phyloP scores from a whole-genome alignment of 495 filamentous ascomycete genomes.

The Penicillium soppii region DNA sequence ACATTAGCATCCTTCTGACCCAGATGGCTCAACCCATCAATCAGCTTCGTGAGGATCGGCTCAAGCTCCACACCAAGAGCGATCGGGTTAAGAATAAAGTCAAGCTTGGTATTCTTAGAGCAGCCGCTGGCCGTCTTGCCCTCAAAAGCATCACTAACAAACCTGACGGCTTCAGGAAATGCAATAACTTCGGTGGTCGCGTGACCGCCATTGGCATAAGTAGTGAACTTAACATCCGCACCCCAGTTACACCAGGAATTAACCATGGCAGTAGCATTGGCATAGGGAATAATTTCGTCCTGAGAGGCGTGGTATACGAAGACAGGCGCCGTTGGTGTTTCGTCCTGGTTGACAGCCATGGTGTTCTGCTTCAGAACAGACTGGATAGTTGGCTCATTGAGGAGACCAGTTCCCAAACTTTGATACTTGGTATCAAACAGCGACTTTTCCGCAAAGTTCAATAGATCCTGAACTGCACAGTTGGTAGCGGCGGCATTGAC shows the following conservation, averaged over 20 bases:
- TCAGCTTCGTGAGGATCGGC: conserved; percentile 23
- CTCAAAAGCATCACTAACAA: conserved; percentile 28
- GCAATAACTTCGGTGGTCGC: conserved; percentile 28
- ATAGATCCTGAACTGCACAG: conserved; percentile 22
- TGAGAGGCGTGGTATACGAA: conserved; percentile 34
- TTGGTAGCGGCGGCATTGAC: conserved; percentile 13
- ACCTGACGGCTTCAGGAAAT: conserved; percentile 22
- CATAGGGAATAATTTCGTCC: conserved; percentile 35
- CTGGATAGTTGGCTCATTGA: conserved; percentile 23
- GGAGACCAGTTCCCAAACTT: conserved; percentile 21
- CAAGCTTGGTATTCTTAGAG: conserved; percentile 19
- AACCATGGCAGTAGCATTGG: conserved; percentile 20
- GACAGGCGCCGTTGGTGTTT: conserved; percentile 32
- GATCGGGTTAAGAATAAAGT: conserved; percentile 23
- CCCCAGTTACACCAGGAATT: conserved; percentile 29
- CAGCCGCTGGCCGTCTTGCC: conserved; percentile 24
- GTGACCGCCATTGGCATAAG: conserved; percentile 30
- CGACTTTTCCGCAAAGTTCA: conserved; percentile 22
- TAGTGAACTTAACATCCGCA: conserved; percentile 31
- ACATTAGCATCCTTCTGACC: conserved; percentile 22
- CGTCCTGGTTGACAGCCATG: conserved; percentile 22
- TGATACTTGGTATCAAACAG: conserved; percentile 26
- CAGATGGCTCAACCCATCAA: conserved; percentile 17
- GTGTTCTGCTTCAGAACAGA: conserved; percentile 20
- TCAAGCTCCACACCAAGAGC: conserved; percentile 29